Evolutionary conservation across 495 filamentous ascomycete genomes (phyloP).

Genomic region (Podospora australis): DNA sequence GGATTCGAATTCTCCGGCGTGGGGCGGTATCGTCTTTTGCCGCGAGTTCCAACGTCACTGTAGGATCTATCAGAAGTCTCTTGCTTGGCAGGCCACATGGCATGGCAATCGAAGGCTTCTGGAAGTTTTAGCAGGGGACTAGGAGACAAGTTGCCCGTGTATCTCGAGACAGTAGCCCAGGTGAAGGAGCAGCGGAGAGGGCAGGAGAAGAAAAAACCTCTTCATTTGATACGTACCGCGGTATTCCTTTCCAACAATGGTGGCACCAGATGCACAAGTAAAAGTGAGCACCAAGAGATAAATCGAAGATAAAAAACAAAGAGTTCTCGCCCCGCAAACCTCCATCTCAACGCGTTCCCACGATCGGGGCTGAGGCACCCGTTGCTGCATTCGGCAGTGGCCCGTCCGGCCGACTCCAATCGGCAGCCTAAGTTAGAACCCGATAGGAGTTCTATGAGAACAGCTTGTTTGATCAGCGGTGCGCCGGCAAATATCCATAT

Average conservation of each 20-base stretch:
- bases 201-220: no score
- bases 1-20: slow-evolving; percentile 3
- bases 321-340: background rate
- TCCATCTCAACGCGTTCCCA: slow-evolving; percentile 3
- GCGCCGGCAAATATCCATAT: slow-evolving; percentile 29
- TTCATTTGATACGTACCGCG: no score
- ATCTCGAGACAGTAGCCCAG: no score
- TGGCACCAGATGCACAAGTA: no score
- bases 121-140: no score
- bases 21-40: slow-evolving; percentile 15
- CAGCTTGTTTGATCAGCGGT: slow-evolving; percentile 16
- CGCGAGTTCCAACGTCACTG: slow-evolving; percentile 8
- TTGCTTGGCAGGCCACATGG: background rate
- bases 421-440: slow-evolving; percentile 13
- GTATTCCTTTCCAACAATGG: no score
- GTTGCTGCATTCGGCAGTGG: slow-evolving; percentile 23
- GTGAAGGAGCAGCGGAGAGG: no score
- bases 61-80: background rate
- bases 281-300: no score
- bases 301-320: slow-evolving; percentile 2
- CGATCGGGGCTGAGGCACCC: slow-evolving; percentile 9
- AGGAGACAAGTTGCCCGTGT: no score
- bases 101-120: no score
- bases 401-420: slow-evolving; percentile 15
- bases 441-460: slow-evolving; percentile 2